phyloP scores from a whole-genome alignment of 2,329 filamentous ascomycete species.

The Neophaeococcomyces aloes region DNA sequence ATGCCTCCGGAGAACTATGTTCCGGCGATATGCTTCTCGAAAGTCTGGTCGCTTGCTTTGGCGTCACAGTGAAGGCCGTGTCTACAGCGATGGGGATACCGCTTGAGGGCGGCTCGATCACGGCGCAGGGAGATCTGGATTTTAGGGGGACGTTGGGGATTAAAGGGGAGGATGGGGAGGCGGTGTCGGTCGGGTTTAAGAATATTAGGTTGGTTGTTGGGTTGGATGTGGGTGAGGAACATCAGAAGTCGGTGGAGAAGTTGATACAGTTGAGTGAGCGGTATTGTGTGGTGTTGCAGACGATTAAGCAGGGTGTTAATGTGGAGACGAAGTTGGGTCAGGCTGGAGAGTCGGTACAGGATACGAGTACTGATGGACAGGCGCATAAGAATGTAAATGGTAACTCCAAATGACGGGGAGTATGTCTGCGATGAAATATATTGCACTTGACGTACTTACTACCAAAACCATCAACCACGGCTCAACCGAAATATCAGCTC shows the following conservation, averaged over 20 bases:
- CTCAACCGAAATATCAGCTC: constrained; percentile 2
- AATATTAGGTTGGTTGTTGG: constrained; percentile 37
- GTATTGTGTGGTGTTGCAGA: constrained; percentile 39
- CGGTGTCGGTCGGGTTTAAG: constrained; percentile 39
- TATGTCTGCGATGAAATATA: too few species aligned
- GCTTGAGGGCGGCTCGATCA: constrained; percentile 33
- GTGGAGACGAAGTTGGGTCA: constrained; percentile 24
- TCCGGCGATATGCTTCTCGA: constrained; percentile 42
- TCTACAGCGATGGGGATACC: constrained; percentile 38
- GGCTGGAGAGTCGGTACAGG: background rate
- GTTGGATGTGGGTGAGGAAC: constrained; percentile 31
- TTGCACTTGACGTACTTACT: too few species aligned
- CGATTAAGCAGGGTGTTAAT: constrained; percentile 29
- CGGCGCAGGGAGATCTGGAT: constrained; percentile 39
- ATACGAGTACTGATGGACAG: background rate
- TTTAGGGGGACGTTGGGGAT: constrained; percentile 42
- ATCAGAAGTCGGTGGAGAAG: constrained; percentile 34
- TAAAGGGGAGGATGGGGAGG: constrained; percentile 26
- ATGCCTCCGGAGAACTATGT: constrained; percentile 37
- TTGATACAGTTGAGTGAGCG: constrained; percentile 40
- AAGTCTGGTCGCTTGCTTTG: constrained; percentile 40
- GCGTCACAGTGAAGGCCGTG: constrained; percentile 42
- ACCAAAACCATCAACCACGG: constrained; percentile 7
- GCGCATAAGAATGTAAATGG: background rate
- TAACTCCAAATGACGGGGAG: too few species aligned